phyloP scores from a whole-genome alignment of 345 rosid species.

The Alliaria petiolata region DNA sequence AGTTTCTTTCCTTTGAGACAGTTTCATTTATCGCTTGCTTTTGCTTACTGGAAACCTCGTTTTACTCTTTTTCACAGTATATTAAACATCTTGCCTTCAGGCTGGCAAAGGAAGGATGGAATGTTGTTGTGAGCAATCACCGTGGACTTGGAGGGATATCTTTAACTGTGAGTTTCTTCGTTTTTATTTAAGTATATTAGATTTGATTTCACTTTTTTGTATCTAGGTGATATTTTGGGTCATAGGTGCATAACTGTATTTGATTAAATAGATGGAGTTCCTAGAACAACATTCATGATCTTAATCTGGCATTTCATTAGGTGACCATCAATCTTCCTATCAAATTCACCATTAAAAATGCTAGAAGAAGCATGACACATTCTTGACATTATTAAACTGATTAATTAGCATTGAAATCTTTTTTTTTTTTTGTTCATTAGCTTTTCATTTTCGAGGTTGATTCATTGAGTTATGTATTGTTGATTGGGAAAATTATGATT shows the following conservation, averaged over 20 bases:
- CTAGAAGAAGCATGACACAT: not conserved
- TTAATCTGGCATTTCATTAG: not conserved
- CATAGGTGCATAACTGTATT: not conserved
- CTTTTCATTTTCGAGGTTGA: not conserved
- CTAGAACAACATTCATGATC: not conserved
- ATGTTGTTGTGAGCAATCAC: slow-evolving; percentile 88
- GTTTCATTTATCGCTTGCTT: not conserved
- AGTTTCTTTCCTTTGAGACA: not conserved
- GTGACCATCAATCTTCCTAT: not conserved
- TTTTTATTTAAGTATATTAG: too few relatives aligned
- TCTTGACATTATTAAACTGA: not conserved
- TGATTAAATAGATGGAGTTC: not conserved
- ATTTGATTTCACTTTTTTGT: not conserved
- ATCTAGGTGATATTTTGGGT: not conserved
- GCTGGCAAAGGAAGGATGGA: slow-evolving; percentile 68
- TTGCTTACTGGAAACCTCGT: not conserved
- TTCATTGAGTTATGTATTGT: not conserved
- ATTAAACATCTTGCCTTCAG: slow-evolving; percentile 64
- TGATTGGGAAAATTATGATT: not conserved
- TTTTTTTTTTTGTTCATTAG: not conserved
- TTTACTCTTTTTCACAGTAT: slow-evolving; percentile 41
- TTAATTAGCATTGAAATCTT: not conserved
- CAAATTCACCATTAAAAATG: not conserved
- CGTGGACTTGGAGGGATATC: slow-evolving; percentile 91
- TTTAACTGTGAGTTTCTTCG: slow-evolving; percentile 60